Conservation (phyloP, 2,329 filamentous ascomycete species). For the Zopfia rhizophila region DNA sequence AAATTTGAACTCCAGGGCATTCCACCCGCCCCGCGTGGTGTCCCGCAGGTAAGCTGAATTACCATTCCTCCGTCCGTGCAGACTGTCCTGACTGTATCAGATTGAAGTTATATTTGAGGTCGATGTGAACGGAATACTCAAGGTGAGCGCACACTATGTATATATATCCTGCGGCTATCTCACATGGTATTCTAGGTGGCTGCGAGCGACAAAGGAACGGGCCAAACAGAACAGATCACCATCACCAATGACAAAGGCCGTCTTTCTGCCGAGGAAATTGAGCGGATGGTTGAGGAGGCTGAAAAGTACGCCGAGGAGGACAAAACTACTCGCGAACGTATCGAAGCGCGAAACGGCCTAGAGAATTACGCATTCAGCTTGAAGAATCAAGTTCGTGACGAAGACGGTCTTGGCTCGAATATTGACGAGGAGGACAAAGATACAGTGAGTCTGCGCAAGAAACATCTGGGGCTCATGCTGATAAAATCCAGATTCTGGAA, state of each 20-base stretch:
- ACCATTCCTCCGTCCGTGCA: not conserved
- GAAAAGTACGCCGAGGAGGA: conserved; percentile 99
- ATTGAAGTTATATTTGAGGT: conserved; percentile 95
- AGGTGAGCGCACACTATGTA: too few relatives aligned
- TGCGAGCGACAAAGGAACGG: conserved; percentile 96
- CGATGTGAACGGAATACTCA: conserved; percentile 95
- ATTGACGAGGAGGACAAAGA: conserved; percentile 99
- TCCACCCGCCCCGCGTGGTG: conserved; percentile 55
- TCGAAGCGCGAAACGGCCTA: conserved; percentile 93
- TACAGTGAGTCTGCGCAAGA: too few relatives aligned
- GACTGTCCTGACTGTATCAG: not conserved
- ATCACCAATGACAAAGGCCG: conserved; percentile 99
- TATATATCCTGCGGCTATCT: too few relatives aligned
- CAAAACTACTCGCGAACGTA: conserved; percentile 96
- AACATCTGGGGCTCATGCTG: too few relatives aligned
- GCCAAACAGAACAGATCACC: conserved; percentile 96
- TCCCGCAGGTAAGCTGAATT: conserved; percentile 20
- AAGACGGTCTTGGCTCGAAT: conserved; percentile 97
- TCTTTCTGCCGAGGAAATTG: conserved; percentile 94
- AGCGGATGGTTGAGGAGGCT: conserved; percentile 98
- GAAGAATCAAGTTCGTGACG: conserved; percentile 99
- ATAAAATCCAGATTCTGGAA: too few relatives aligned
- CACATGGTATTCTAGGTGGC: conserved; percentile 97
- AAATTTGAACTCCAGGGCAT: conserved; percentile 96
- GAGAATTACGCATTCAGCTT: conserved; percentile 99